phyloP scores from a whole-genome alignment of 768 basidiomycete species.

The Tricholoma bakamatsutake region DNA sequence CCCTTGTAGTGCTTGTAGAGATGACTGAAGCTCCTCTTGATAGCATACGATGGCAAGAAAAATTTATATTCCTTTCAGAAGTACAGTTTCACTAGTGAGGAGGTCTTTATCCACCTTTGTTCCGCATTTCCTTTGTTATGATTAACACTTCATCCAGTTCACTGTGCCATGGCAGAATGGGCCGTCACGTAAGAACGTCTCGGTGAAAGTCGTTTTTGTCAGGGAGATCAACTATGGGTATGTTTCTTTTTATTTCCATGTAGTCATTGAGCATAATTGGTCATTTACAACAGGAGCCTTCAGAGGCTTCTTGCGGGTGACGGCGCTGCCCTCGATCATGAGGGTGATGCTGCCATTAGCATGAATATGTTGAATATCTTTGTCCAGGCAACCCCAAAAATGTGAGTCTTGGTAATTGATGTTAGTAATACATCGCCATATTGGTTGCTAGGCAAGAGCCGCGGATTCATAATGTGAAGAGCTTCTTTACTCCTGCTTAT shows the following conservation, averaged over 20 bases:
- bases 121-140: neutral
- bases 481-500: constrained; percentile 17
- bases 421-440: neutral
- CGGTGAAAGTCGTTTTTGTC: constrained; percentile 21
- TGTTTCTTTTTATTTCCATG: neutral
- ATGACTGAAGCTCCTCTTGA: neutral
- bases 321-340: constrained; percentile 7
- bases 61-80: constrained; percentile 23
- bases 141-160: constrained; percentile 12
- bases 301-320: constrained; percentile 11
- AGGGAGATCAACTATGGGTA: constrained; percentile 19
- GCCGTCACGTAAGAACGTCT: constrained; percentile 11
- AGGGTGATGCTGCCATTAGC: constrained; percentile 16
- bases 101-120: constrained; percentile 10
- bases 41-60: constrained; percentile 30
- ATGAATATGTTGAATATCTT: constrained; percentile 30
- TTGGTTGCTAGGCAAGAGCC: constrained; percentile 12
- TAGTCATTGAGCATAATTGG: neutral
- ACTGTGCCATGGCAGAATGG: constrained; percentile 16
- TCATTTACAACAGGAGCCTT: constrained; percentile 5
- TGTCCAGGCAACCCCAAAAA: constrained; percentile 25
- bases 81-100: constrained; percentile 15
- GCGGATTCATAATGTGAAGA: constrained; percentile 19
- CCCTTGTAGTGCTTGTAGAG: neutral
- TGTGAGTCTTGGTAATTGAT: constrained; percentile 11